Evolutionary conservation across 495 filamentous ascomycete genomes (phyloP).

Genomic region (Penicillium antarcticum): DNA sequence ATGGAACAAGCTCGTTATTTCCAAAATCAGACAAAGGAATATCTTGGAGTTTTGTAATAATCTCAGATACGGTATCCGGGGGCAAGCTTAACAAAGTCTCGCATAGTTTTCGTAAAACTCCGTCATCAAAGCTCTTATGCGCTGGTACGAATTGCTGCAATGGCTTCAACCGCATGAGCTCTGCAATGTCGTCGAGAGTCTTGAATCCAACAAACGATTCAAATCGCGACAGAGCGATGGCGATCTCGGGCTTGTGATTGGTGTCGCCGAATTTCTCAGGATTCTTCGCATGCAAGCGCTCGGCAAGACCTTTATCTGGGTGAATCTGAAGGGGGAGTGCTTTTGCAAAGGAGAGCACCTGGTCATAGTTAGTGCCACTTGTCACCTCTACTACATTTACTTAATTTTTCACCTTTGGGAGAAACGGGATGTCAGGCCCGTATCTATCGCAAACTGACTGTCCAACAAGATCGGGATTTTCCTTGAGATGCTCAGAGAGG

Average conservation of each 20-base stretch:
- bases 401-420: slow-evolving; percentile 55
- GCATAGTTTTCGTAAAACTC: slow-evolving; percentile 54
- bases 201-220: slow-evolving; percentile 75
- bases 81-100: slow-evolving; percentile 50
- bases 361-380: background rate
- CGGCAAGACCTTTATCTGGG: slow-evolving; percentile 62
- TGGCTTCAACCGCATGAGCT: slow-evolving; percentile 51
- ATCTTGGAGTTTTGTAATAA: slow-evolving; percentile 44
- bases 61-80: slow-evolving; percentile 44
- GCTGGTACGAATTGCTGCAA: slow-evolving; percentile 49
- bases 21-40: slow-evolving; percentile 45
- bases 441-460: slow-evolving; percentile 54
- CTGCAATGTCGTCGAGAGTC: slow-evolving; percentile 52
- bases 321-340: slow-evolving; percentile 75
- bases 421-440: slow-evolving; percentile 60
- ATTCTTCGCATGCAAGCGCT: slow-evolving; percentile 58
- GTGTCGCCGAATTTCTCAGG: slow-evolving; percentile 63
- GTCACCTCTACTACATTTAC: background rate
- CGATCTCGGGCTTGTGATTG: slow-evolving; percentile 84
- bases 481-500: slow-evolving; percentile 59
- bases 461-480: slow-evolving; percentile 62
- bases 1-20: slow-evolving; percentile 49
- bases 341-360: slow-evolving; percentile 71
- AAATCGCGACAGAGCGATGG: slow-evolving; percentile 65
- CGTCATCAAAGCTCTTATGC: slow-evolving; percentile 49